phyloP scores from a whole-genome alignment of 352 stramenopile species.

The Phytopythium mirpurense region DNA sequence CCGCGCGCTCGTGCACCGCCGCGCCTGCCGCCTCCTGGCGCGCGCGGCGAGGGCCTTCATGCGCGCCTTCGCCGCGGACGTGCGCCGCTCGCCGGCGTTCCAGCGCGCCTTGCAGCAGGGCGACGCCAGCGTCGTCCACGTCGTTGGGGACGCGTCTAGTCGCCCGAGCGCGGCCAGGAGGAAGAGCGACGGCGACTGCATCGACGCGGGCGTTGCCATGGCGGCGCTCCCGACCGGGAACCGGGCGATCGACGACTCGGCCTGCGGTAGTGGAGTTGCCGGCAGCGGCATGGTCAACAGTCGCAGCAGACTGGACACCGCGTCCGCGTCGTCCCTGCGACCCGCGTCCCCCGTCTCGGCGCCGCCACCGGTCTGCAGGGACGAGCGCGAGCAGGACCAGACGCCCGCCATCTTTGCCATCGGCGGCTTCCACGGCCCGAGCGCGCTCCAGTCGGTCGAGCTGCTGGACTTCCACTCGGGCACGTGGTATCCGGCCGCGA shows the following conservation, averaged over 20 bases:
- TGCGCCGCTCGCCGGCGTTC: constrained; percentile 53
- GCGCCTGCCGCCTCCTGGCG: constrained; percentile 41
- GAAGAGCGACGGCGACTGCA: constrained; percentile 4
- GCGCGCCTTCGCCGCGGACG: constrained; percentile 52
- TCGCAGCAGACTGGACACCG: too few relatives aligned
- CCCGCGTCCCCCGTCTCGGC: not conserved
- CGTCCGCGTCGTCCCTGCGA: not conserved
- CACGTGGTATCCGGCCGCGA: constrained; percentile 46
- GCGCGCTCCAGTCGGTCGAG: constrained; percentile 49
- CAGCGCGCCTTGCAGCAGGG: constrained; percentile 36
- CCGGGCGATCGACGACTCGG: not conserved
- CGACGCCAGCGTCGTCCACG: constrained; percentile 6
- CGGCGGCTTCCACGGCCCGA: constrained; percentile 61
- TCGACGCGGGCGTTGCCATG: not conserved
- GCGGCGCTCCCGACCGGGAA: not conserved
- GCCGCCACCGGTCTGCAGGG: not conserved
- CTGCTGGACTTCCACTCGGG: constrained; percentile 60
- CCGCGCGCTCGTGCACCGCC: constrained; percentile 43
- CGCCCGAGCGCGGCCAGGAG: not conserved
- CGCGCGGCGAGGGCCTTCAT: constrained; percentile 59
- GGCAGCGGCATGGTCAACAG: constrained; percentile 4
- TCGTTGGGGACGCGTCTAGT: not conserved
- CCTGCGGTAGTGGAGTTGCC: too few relatives aligned
- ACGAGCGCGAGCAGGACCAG: not conserved
- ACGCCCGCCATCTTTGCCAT: constrained; percentile 64